Evolutionary conservation across 2,329 filamentous ascomycete genomes (phyloP).

Genomic region (Rhexocercosporidium sp.): DNA sequence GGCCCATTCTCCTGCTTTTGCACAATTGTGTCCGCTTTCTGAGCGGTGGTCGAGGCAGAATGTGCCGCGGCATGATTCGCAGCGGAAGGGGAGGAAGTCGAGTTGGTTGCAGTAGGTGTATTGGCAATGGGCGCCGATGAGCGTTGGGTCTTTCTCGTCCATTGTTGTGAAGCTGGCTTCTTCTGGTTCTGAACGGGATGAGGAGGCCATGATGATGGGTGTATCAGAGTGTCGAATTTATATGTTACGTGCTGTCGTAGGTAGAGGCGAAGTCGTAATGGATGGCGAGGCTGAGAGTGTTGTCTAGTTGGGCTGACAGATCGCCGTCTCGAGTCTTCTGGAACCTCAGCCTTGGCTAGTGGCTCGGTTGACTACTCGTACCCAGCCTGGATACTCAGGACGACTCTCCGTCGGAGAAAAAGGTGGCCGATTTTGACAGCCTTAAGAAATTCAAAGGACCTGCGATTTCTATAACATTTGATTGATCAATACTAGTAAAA

Average conservation of each 20-base stretch:
- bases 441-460: too few species aligned
- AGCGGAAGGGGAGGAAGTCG: slow-evolving; percentile 94
- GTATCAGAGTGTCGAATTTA: slow-evolving; percentile 13
- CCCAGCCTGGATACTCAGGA: background rate
- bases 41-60: slow-evolving; percentile 95
- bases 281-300: slow-evolving; percentile 35
- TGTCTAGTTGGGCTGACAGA: slow-evolving; percentile 23
- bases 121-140: slow-evolving; percentile 91
- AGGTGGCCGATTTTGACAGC: too few species aligned
- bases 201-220: slow-evolving; percentile 56
- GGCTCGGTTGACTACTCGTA: background rate
- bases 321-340: slow-evolving; percentile 30
- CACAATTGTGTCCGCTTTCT: slow-evolving; percentile 78
- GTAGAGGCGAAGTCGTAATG: slow-evolving; percentile 32
- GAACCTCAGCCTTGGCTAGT: slow-evolving; percentile 26
- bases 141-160: slow-evolving; percentile 78
- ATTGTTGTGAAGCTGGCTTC: slow-evolving; percentile 72
- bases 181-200: slow-evolving; percentile 46
- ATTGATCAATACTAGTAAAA: too few species aligned
- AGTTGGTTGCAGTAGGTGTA: slow-evolving; percentile 90
- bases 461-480: too few species aligned
- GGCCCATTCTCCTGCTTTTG: slow-evolving; percentile 66
- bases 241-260: slow-evolving; percentile 18
- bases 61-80: slow-evolving; percentile 82
- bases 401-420: too few species aligned